Base-by-base conservation (phyloP, 2,329 filamentous ascomycete genomes). In the Venturia aucupariae region DNA sequence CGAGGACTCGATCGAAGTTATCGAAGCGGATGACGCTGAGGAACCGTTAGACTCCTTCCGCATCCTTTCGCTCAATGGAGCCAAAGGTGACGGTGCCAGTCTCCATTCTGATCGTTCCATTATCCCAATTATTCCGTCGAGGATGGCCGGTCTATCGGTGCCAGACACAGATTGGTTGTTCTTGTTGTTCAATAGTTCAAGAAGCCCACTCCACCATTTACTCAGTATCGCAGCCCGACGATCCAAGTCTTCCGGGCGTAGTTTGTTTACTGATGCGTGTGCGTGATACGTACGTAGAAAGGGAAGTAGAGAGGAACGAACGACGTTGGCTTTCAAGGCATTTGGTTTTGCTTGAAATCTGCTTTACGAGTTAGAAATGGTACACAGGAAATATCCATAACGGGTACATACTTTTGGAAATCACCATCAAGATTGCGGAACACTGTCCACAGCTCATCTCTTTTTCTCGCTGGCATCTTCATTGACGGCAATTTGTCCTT, bases 31-130 rank as follows among this genome's bases (percentile, higher is more conserved):
- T 66, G 44, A 65, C 7, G 64, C 27, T 19, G 55, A 46, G 10
- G 41, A 74, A 39, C 74, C 35, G 35, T 27, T 32, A 11, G 55
- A 38, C 17, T 62, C 32, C 57, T 39, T 42, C 19, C 54, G 27
- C 30, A 8, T 79, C 59, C 85, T 84, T 51, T 86, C 82, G 15
- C 75, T 77, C 35, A 90, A 75, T 0, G 88, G 84, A 65, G 85
- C 83, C 71, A 89, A 87, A 24, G 82, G 84, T 4, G 86, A 86
- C 0, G 88, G 89, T 32, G 86, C 83, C 63, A 88, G 81, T 67
- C 90, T 86, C 92, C 92, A 97, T 76, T 97, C 92, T 0, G 88
- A 86, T 59, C 92, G 84, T 75, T 89, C 88, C 92, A 96, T 96
- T 72, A 97, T 86, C 63, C 88, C 84, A 60, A 88, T 86, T 27